Conservation (phyloP, 257 asterid species). For the Nicotiana benthamiana region DNA sequence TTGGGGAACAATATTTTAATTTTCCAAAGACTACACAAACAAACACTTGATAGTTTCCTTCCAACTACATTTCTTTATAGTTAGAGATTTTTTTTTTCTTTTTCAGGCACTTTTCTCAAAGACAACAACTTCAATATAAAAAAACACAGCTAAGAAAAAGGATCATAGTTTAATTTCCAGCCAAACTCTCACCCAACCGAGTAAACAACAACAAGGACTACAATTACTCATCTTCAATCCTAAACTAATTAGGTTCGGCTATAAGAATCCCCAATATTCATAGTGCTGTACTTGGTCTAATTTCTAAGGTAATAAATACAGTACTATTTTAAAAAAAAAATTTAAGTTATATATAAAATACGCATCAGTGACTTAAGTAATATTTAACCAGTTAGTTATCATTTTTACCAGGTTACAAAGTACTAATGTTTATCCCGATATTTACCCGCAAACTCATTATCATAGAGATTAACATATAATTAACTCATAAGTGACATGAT, state of each 20-base stretch:
- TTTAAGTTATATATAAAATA: too few species aligned
- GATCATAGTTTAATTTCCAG: neutral
- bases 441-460: too few species aligned
- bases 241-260: neutral
- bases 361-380: too few species aligned
- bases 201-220: neutral
- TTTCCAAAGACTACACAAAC: neutral
- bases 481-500: too few species aligned
- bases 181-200: neutral
- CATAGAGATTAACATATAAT: too few species aligned
- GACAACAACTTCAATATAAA: neutral
- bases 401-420: too few species aligned
- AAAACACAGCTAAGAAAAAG: neutral
- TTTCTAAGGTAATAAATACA: too few species aligned
- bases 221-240: neutral
- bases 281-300: neutral
- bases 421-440: too few species aligned
- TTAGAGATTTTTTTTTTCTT: neutral
- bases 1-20: neutral
- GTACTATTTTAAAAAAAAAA: neutral
- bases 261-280: neutral
- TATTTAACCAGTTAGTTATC: too few species aligned
- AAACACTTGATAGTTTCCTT: neutral
- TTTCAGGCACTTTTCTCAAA: neutral
- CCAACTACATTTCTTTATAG: neutral